Conservation (phyloP, 352 stramenopile genomes). For the Pythium grandisporangium region DNA sequence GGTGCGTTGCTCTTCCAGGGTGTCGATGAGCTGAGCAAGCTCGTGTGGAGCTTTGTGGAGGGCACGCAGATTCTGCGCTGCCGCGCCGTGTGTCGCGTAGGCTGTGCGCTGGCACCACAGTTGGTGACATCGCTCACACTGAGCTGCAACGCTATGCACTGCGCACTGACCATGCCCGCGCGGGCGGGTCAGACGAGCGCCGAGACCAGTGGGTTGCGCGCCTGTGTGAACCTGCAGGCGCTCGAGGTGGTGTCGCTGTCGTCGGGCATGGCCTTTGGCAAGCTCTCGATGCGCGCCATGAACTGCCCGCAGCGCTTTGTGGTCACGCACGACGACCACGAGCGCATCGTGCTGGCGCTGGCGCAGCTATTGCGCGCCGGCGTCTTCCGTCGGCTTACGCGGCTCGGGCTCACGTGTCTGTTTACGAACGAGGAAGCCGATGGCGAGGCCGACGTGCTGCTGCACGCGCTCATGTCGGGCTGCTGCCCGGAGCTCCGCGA, state of each 20-base stretch:
- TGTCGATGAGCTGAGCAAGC: constrained; percentile 54
- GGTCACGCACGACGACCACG: constrained; percentile 81
- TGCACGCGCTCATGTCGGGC: constrained; percentile 72
- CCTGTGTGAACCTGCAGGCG: constrained; percentile 55
- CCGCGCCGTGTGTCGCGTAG: constrained; percentile 38
- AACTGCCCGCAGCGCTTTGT: constrained; percentile 83
- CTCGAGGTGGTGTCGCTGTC: constrained; percentile 77
- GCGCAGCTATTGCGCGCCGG: constrained; percentile 51
- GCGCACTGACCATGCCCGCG: constrained; percentile 31
- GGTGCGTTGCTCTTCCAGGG: constrained; percentile 50
- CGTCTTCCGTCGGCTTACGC: constrained; percentile 41
- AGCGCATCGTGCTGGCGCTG: constrained; percentile 75
- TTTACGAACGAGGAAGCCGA: constrained; percentile 85
- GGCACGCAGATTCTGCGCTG: constrained; percentile 71
- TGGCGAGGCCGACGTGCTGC: constrained; percentile 69
- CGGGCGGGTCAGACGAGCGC: no score
- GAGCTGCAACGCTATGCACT: constrained; percentile 70
- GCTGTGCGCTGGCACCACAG: constrained; percentile 27
- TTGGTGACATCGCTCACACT: constrained; percentile 71
- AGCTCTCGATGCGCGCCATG: constrained; percentile 75
- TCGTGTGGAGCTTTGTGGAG: constrained; percentile 75
- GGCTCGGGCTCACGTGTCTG: constrained; percentile 64
- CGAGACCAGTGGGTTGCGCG: constrained; percentile 18
- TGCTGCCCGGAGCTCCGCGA: constrained; percentile 72
- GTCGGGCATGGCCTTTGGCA: constrained; percentile 73